These are phyloP conservation scores for Canna indica DNA, from an alignment of 176 grass and related monocot genomes.

Conservation along the genomic window DNA sequence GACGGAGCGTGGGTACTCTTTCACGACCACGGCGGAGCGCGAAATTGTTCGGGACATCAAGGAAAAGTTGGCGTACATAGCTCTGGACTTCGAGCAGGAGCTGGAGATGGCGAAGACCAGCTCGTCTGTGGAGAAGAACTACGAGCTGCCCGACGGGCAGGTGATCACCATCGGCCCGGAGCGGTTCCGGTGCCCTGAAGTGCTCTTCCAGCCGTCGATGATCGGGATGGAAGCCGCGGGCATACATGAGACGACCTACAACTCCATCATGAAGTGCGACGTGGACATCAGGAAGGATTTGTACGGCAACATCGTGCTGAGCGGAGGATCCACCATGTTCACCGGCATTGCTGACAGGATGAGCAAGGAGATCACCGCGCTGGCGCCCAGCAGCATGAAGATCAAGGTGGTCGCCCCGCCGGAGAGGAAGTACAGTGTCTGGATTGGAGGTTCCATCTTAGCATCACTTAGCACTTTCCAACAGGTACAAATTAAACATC, in stretches of 20 bases:
- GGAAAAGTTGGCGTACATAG: too few species aligned
- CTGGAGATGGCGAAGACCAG: background rate
- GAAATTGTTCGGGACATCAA: background rate
- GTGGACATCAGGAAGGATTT: too few species aligned
- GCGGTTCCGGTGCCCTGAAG: too few species aligned
- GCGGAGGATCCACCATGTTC: background rate
- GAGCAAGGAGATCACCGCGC: background rate
- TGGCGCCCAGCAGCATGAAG: background rate
- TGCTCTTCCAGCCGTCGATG: too few species aligned
- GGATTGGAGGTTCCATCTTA: too few species aligned
- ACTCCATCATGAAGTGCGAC: too few species aligned
- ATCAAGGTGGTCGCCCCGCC: background rate
- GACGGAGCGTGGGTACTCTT: background rate
- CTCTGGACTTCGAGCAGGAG: background rate
- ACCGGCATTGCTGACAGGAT: background rate
- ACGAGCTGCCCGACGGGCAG: background rate
- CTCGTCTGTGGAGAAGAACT: background rate
- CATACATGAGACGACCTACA: too few species aligned
- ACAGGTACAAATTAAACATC: too few species aligned
- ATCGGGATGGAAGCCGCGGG: too few species aligned
- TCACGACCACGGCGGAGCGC: background rate
- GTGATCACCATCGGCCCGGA: background rate
- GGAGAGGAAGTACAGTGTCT: background rate
- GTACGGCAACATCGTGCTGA: too few species aligned
- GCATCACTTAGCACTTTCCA: too few species aligned